Conservation (phyloP, 208 protist species). For the Leptomonas pyrrhocoris region DNA sequence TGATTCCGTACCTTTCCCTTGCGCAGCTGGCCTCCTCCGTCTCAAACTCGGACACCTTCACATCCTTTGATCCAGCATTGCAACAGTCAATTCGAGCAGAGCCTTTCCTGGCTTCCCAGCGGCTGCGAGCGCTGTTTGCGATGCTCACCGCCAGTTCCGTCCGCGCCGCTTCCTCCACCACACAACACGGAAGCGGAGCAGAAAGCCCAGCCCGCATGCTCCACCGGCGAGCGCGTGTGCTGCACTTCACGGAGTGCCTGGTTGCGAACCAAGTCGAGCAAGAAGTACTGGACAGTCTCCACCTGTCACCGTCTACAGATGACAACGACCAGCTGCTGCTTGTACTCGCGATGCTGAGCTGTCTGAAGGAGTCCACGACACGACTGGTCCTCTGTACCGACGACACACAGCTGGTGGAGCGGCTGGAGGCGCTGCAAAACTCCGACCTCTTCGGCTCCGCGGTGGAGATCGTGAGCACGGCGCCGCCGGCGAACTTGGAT, state of each 20-base stretch:
- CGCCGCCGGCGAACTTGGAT: constrained; percentile 46
- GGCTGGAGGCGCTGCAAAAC: constrained; percentile 8
- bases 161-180: neutral
- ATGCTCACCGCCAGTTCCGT: constrained; percentile 19
- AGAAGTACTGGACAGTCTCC: constrained; percentile 6
- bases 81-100: constrained; percentile 54
- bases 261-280: constrained; percentile 44
- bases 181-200: neutral
- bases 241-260: constrained; percentile 86
- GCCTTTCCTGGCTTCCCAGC: constrained; percentile 69
- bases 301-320: constrained; percentile 34
- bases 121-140: constrained; percentile 64
- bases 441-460: constrained; percentile 43
- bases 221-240: constrained; percentile 32
- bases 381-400: constrained; percentile 74
- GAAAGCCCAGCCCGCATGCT: neutral
- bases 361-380: constrained; percentile 30
- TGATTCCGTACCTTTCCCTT: constrained; percentile 68
- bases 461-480: constrained; percentile 57
- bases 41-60: constrained; percentile 24
- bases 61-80: constrained; percentile 68
- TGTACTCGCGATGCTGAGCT: constrained; percentile 69
- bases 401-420: constrained; percentile 44
- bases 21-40: constrained; percentile 67
- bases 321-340: constrained; percentile 82